Percentiles rank a stretch among this genome's conserved stretches.
Evolutionary conservation across 805 yeast genomes (phyloP).

Genomic region (Candida qinlingensis): DNA sequence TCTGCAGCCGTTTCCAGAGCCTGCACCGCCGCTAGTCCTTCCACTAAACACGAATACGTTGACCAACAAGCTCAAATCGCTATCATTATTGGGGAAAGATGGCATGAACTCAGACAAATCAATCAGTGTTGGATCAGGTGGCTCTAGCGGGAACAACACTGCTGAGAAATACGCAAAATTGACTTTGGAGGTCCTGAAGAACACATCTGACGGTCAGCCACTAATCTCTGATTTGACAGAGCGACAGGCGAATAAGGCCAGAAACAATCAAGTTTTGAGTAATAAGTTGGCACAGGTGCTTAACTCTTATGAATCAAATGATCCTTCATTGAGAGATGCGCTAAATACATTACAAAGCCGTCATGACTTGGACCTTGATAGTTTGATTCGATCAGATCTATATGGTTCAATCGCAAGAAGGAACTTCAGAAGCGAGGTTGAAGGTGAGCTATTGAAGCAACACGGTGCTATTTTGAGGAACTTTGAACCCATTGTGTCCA

Average conservation of each 20-base stretch:
- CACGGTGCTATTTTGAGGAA: conserved; percentile 45
- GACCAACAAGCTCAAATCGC: conserved; percentile 32
- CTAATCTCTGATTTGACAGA: conserved; percentile 12
- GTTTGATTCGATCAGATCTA: conserved; percentile 30
- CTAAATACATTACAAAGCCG: conserved; percentile 30
- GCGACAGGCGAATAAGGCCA: neutral
- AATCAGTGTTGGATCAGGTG: conserved; percentile 6
- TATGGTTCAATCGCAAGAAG: conserved; percentile 59
- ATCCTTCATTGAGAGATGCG: conserved; percentile 30
- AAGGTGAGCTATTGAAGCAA: conserved; percentile 51
- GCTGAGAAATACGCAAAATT: conserved; percentile 46
- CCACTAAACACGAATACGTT: conserved; percentile 29
- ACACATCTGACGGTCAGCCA: conserved; percentile 7
- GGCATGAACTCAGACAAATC: neutral
- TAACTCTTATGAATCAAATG: conserved; percentile 28
- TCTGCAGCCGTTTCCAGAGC: conserved; percentile 25
- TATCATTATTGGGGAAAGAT: conserved; percentile 26
- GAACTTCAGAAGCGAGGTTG: conserved; percentile 54
- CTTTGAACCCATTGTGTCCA: conserved; percentile 39
- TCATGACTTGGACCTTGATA: conserved; percentile 17
- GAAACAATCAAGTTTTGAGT: conserved; percentile 27
- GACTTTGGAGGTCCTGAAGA: conserved; percentile 35
- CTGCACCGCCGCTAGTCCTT: conserved; percentile 35
- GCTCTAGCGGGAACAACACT: conserved; percentile 9
- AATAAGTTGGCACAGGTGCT: conserved; percentile 30